Conservation (phyloP, 163 green algal species). For the Scenedesmus sp. region DNA sequence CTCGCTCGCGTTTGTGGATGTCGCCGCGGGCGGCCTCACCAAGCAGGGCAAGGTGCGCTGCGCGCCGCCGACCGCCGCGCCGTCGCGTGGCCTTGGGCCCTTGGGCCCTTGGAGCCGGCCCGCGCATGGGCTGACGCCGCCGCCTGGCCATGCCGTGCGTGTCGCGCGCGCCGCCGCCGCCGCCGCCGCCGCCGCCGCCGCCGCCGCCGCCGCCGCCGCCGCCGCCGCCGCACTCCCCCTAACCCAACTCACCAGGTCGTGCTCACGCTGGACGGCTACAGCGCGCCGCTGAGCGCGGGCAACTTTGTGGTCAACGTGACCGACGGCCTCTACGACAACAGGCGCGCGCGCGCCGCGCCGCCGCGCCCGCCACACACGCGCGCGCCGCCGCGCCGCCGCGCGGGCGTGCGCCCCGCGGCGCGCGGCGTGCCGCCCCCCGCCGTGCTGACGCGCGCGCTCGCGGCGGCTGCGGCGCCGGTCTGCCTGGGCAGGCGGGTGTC, state of each 20-base stretch:
- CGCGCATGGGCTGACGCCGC: no score
- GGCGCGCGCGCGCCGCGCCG: conserved; percentile 27
- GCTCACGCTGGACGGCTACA: conserved; percentile 91
- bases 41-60: conserved; percentile 21
- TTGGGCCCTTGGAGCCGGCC: no score
- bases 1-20: conserved; percentile 35
- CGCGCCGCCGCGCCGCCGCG: neutral
- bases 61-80: no score
- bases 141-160: no score
- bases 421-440: no score
- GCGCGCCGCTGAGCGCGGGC: conserved; percentile 83
- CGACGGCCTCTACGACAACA: conserved; percentile 69
- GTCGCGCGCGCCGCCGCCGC: no score
- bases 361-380: no score
- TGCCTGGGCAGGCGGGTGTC: conserved; percentile 39
- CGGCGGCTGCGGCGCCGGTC: neutral
- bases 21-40: conserved; percentile 22
- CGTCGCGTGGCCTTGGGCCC: no score
- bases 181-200: no score
- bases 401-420: neutral
- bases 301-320: conserved; percentile 79
- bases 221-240: no score
- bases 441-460: no score
- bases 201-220: no score
- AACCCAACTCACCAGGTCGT: conserved; percentile 25